phyloP scores from a whole-genome alignment of 345 rosid genomes.

The Barbarea vulgaris region DNA sequence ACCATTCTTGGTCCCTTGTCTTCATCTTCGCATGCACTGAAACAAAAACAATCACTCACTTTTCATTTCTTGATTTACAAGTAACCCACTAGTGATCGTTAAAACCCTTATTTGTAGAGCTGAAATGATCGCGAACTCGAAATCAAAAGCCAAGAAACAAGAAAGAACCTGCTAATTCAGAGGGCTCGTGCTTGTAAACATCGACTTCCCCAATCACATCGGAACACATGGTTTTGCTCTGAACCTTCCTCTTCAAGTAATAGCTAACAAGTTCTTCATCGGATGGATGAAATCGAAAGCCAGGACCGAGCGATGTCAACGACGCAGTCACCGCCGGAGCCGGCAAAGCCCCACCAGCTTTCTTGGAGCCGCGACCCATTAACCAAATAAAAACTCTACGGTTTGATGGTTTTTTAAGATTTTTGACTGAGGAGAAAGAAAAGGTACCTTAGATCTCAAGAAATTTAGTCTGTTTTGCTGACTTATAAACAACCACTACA shows the following conservation, averaged over 20 bases:
- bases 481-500: neutral
- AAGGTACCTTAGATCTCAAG: constrained; percentile 64
- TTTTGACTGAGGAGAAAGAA: neutral
- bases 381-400: neutral
- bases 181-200: constrained; percentile 74
- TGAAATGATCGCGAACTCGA: neutral
- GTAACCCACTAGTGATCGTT: neutral
- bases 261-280: constrained; percentile 76
- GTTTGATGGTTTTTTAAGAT: neutral
- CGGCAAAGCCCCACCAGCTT: neutral
- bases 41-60: neutral
- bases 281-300: constrained; percentile 82
- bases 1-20: constrained; percentile 78
- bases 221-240: constrained; percentile 53
- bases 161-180: constrained; percentile 60
- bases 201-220: constrained; percentile 68
- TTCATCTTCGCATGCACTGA: constrained; percentile 59
- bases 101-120: neutral
- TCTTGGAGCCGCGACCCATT: constrained; percentile 37
- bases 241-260: constrained; percentile 75
- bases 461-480: neutral
- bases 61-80: neutral
- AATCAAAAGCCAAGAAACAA: neutral
- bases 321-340: constrained; percentile 4
- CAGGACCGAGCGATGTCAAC: constrained; percentile 67